Evolutionary conservation across 2,329 filamentous ascomycete species (phyloP).

Genomic region (Exophiala lecanii-corni): DNA sequence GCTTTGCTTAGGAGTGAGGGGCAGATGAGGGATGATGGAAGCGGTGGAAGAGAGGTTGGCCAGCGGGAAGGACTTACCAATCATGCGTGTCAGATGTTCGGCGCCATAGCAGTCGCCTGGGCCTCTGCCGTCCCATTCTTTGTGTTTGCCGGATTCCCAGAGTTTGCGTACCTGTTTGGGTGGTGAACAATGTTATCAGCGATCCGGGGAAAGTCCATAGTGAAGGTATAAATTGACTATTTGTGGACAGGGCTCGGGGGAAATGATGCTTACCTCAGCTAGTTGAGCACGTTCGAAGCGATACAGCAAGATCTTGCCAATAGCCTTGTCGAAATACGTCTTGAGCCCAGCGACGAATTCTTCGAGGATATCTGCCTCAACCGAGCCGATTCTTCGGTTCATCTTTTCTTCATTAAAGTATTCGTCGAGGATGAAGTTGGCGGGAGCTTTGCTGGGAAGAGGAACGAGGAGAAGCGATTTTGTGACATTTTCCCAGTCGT

Average conservation of each 20-base stretch:
- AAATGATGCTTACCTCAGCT: conserved; percentile 30
- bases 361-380: conserved; percentile 78
- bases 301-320: conserved; percentile 87
- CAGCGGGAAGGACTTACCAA: conserved; percentile 59
- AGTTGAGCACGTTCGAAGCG: conserved; percentile 91
- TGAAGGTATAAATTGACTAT: too few species aligned
- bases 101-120: conserved; percentile 83
- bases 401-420: conserved; percentile 68
- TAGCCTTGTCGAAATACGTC: conserved; percentile 88
- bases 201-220: neutral
- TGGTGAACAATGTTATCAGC: neutral
- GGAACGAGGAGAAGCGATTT: conserved; percentile 89
- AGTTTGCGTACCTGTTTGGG: conserved; percentile 58
- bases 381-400: conserved; percentile 60
- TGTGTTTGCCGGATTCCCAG: conserved; percentile 59
- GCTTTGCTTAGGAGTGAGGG: too few species aligned
- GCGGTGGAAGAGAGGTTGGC: neutral
- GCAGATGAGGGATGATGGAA: too few species aligned
- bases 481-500: conserved; percentile 98
- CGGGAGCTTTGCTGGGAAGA: conserved; percentile 71
- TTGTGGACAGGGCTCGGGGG: neutral
- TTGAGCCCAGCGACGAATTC: conserved; percentile 81
- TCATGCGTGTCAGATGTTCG: conserved; percentile 82
- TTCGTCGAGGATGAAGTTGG: conserved; percentile 72
- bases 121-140: conserved; percentile 61